These are phyloP conservation scores for Massarina eburnea DNA, from an alignment of 2,329 filamentous ascomycete species.

Conservation along the genomic window DNA sequence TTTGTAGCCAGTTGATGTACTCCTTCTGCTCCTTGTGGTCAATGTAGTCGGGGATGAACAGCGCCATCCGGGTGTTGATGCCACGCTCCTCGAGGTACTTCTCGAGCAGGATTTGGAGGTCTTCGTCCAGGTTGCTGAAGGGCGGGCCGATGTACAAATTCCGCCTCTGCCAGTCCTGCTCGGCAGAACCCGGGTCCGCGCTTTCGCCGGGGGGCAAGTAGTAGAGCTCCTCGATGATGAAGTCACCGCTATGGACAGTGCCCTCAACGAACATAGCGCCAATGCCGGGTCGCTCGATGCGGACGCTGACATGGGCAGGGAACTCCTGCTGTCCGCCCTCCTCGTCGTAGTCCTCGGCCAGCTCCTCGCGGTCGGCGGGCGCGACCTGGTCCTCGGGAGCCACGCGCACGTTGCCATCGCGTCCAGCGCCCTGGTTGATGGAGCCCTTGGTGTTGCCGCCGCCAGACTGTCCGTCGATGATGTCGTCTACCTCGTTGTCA, in stretches of 20 bases:
- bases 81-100: slow-evolving; percentile 93
- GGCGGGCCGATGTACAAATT: slow-evolving; percentile 86
- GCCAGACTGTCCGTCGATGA: slow-evolving; percentile 53
- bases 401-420: slow-evolving; percentile 56
- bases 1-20: slow-evolving; percentile 86
- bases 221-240: slow-evolving; percentile 88
- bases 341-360: slow-evolving; percentile 58
- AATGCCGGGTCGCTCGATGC: slow-evolving; percentile 83
- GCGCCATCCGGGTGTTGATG: slow-evolving; percentile 79
- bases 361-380: slow-evolving; percentile 59
- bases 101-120: slow-evolving; percentile 89
- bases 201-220: slow-evolving; percentile 79
- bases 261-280: slow-evolving; percentile 88
- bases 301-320: slow-evolving; percentile 80
- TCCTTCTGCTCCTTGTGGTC: slow-evolving; percentile 98
- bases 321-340: slow-evolving; percentile 61
- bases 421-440: slow-evolving; percentile 56
- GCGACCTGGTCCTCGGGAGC: slow-evolving; percentile 59
- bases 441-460: slow-evolving; percentile 59
- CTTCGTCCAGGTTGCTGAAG: slow-evolving; percentile 93
- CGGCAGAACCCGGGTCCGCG: slow-evolving; percentile 73
- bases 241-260: slow-evolving; percentile 78
- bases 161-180: slow-evolving; percentile 74
- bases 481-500: slow-evolving; percentile 48
- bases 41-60: slow-evolving; percentile 95